phyloP scores from a whole-genome alignment of 2,329 filamentous ascomycete species.

The Colletotrichum plurivorum region DNA sequence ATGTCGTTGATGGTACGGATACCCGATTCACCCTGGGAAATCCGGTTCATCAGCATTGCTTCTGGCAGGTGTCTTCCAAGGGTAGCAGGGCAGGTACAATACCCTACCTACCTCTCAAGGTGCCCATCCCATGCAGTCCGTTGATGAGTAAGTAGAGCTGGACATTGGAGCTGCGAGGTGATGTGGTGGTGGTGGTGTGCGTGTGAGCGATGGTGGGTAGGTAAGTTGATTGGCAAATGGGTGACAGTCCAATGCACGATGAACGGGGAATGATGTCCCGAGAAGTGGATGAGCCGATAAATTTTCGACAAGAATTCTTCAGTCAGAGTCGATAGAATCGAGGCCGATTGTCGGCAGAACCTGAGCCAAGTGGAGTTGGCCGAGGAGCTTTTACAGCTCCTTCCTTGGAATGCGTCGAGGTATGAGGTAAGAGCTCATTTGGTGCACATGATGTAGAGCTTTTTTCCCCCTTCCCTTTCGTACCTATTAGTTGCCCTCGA shows the following conservation, averaged over 20 bases:
- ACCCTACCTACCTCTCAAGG: too few relatives aligned
- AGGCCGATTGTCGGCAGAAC: slow-evolving; percentile 22
- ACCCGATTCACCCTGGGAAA: too few relatives aligned
- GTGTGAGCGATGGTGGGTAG: not conserved
- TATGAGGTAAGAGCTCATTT: slow-evolving; percentile 19
- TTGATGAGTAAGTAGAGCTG: not conserved
- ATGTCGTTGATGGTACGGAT: slow-evolving; percentile 9
- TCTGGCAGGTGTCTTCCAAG: too few relatives aligned
- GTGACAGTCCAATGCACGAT: not conserved
- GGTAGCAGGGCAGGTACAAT: too few relatives aligned
- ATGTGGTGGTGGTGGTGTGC: not conserved
- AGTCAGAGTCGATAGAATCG: not conserved
- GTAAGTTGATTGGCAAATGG: not conserved
- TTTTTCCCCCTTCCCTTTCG: not conserved
- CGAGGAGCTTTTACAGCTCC: slow-evolving; percentile 13
- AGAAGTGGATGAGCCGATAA: not conserved
- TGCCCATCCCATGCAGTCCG: not conserved
- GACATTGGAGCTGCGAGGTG: not conserved
- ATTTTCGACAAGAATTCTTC: slow-evolving; percentile 16
- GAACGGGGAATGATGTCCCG: slow-evolving; percentile 18
- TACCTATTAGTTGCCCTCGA: too few relatives aligned
- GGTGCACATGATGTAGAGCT: not conserved
- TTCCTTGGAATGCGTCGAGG: slow-evolving; percentile 12
- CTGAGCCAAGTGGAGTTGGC: slow-evolving; percentile 19
- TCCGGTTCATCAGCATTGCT: too few relatives aligned